Evolutionary conservation across 1,284 basidiomycete species (phyloP), one percentile per base, ranked within the genome.

Genomic region (Apiotrichum brassicae): DNA sequence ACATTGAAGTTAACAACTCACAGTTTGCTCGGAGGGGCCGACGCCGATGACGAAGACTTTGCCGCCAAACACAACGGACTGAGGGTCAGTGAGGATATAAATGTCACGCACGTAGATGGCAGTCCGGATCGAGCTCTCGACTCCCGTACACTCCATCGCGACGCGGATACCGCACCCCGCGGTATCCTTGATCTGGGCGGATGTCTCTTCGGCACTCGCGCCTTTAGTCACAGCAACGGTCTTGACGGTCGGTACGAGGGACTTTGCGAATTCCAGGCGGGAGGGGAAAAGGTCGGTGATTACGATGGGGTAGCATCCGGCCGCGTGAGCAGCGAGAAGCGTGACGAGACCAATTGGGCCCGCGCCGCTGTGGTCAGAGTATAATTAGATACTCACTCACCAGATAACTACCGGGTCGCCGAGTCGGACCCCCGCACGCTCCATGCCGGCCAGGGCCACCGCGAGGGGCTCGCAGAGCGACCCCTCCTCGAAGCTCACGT

Each of bases 71-170:
- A 59, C 61, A 45, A 77, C 73, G 11, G 73, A 72, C 71, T 76
- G 50, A 5, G 35, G 20, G 45, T 53, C 30, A 50, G 45, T 28
- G 6, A n/a, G n/a, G 4, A 20, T 22, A 34, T 4, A 22, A 13
- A 4, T 6, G n/a, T 8, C 6, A 70, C 70, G 63, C 60, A 90
- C 75, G 61, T 79, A 80, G 56, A 90, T 79, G 4, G 81, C 88
- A n/a, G 86, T 86, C 65, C 87, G 84, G 58, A 95, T 86, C 13
- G 84, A 88, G 32, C 81, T 81, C 71, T 94, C 88, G 23, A 92
- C 87, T 16, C 92, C 92, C 43, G 88, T 92, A 55, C 71, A 73
- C 46, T 75, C 73, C 46, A 75, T 43, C 0, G 72, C 73, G 26
- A 74, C 55, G n/a, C 55, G 55, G 11, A 75, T 41, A 38, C 33